A percentile compares a stretch with the other conserved stretches of the same genome.
phyloP scores from a whole-genome alignment of 2,329 filamentous ascomycete species.

The Gaeumannomyces tritici region DNA sequence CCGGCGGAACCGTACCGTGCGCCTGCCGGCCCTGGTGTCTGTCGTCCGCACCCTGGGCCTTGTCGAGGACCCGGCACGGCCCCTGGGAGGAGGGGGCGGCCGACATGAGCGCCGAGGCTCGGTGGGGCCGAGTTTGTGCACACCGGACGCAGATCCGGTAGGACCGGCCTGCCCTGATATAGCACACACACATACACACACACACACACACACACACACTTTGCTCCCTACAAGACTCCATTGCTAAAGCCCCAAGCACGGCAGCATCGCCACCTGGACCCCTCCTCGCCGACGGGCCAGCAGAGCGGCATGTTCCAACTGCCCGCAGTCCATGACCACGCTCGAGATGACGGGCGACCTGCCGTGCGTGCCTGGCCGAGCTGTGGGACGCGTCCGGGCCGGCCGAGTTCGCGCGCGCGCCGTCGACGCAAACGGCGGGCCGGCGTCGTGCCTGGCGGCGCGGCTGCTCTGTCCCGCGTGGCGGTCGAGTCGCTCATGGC shows the following conservation, averaged over 20 bases:
- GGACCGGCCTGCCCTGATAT: too few relatives aligned
- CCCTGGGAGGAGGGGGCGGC: too few relatives aligned
- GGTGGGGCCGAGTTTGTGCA: constrained; percentile 1
- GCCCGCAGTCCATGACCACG: constrained; percentile 11
- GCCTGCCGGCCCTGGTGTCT: constrained; percentile 12
- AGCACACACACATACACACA: too few relatives aligned
- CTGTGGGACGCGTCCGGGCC: constrained; percentile 15
- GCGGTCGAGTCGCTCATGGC: background rate
- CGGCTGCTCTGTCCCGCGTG: background rate
- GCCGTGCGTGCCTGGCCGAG: constrained; percentile 13
- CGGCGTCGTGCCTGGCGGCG: background rate
- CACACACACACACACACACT: too few relatives aligned
- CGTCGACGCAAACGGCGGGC: background rate
- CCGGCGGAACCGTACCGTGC: constrained; percentile 7
- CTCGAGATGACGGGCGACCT: constrained; percentile 16
- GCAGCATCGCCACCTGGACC: constrained; percentile 16
- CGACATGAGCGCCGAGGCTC: background rate
- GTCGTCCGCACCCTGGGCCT: constrained; percentile 6
- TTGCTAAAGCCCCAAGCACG: background rate
- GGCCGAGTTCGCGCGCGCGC: constrained; percentile 9
- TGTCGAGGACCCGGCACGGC: constrained; percentile 1
- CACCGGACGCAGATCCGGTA: constrained; percentile 1
- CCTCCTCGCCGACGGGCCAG: constrained; percentile 17
- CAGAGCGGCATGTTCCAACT: constrained; percentile 16
- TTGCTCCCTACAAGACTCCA: too few relatives aligned